Percentiles rank a stretch among this genome's conserved stretches.
phyloP scores from a whole-genome alignment of 805 yeast species.

The Candida rishiriensis region DNA sequence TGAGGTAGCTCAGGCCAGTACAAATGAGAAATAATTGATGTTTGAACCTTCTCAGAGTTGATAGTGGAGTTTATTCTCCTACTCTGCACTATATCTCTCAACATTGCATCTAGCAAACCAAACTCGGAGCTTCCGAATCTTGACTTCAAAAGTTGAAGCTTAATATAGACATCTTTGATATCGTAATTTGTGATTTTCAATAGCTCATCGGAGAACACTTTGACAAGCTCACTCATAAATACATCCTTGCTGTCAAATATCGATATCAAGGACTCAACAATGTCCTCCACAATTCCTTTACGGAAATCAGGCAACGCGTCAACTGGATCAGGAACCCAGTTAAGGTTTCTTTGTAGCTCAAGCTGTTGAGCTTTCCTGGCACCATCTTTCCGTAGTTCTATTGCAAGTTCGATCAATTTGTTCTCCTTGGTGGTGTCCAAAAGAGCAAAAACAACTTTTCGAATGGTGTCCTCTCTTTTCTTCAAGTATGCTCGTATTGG shows the following conservation, averaged over 20 bases:
- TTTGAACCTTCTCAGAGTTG: constrained; percentile 35
- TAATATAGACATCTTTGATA: constrained; percentile 34
- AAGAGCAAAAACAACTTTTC: constrained; percentile 66
- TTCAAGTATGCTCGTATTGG: constrained; percentile 71
- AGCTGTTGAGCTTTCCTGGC: constrained; percentile 20
- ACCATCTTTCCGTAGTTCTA: constrained; percentile 40
- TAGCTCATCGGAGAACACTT: constrained; percentile 54
- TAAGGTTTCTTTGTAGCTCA: constrained; percentile 43
- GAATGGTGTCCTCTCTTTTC: constrained; percentile 69
- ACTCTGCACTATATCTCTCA: constrained; percentile 63
- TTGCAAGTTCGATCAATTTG: constrained; percentile 48
- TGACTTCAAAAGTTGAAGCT: constrained; percentile 50
- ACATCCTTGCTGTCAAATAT: constrained; percentile 66
- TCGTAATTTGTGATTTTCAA: constrained; percentile 39
- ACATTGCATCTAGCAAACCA: constrained; percentile 77
- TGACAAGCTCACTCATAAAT: constrained; percentile 61
- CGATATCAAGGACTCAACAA: constrained; percentile 66
- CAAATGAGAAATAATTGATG: constrained; percentile 65
- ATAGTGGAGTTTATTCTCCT: constrained; percentile 38
- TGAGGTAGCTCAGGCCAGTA: constrained; percentile 71
- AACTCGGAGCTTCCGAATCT: constrained; percentile 67
- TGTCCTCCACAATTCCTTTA: constrained; percentile 55
- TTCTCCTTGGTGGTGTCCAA: constrained; percentile 42
- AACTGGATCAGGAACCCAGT: constrained; percentile 83
- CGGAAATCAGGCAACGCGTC: constrained; percentile 87